A percentile compares a stretch with the other conserved stretches of the same genome.
phyloP scores from a whole-genome alignment of 805 yeast species.

The Candida endomychidarum region DNA sequence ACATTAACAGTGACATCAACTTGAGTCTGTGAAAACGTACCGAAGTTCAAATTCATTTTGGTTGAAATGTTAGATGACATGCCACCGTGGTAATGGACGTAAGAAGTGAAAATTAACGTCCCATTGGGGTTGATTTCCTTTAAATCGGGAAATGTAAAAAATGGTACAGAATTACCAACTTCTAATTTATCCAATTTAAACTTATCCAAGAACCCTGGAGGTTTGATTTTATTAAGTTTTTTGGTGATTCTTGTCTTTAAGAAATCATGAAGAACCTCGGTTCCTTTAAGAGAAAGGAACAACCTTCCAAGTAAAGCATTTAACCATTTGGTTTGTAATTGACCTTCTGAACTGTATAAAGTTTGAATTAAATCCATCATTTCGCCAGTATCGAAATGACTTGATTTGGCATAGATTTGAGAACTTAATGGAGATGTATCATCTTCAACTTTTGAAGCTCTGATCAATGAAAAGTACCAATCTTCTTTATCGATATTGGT shows the following conservation, averaged over 20 bases:
- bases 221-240: constrained; percentile 75
- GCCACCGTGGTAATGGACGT: constrained; percentile 73
- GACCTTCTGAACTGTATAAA: constrained; percentile 79
- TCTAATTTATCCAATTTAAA: constrained; percentile 69
- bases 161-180: constrained; percentile 81
- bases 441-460: constrained; percentile 59
- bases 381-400: constrained; percentile 69
- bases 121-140: constrained; percentile 80
- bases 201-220: constrained; percentile 86
- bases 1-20: constrained; percentile 73
- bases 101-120: constrained; percentile 56
- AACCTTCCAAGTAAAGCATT: constrained; percentile 85
- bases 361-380: constrained; percentile 73
- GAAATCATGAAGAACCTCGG: constrained; percentile 60
- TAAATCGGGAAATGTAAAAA: constrained; percentile 69
- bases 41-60: constrained; percentile 71
- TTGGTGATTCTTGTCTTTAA: constrained; percentile 61
- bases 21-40: constrained; percentile 68
- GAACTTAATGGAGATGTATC: constrained; percentile 41
- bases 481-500: constrained; percentile 85
- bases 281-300: constrained; percentile 72
- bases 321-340: constrained; percentile 82
- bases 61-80: constrained; percentile 77
- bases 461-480: constrained; percentile 83
- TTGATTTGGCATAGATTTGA: constrained; percentile 62